A percentile compares a stretch with the other conserved stretches of the same genome.
phyloP scores from a whole-genome alignment of 495 filamentous ascomycete species.

The Neurospora sp. region DNA sequence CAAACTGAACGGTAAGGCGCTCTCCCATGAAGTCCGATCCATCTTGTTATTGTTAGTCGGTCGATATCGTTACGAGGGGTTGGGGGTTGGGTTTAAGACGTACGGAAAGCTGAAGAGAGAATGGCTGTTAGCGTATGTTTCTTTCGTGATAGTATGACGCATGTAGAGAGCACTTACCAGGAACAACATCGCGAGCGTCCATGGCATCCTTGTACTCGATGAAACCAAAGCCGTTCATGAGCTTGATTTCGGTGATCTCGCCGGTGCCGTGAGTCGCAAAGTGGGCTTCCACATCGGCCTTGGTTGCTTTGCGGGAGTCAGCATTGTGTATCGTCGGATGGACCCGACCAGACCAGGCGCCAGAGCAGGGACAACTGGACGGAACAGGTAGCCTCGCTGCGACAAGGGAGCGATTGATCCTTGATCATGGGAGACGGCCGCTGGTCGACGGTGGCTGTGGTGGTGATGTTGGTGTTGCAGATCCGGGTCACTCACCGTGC shows the following conservation, averaged over 20 bases:
- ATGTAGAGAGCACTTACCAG: slow-evolving; percentile 51
- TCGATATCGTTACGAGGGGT: slow-evolving; percentile 13
- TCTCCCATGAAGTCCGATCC: slow-evolving; percentile 97
- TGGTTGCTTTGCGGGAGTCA: slow-evolving; percentile 58
- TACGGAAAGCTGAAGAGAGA: slow-evolving; percentile 44
- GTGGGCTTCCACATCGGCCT: slow-evolving; percentile 91
- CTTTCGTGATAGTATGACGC: slow-evolving; percentile 1
- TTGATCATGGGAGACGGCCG: background rate
- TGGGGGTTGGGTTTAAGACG: slow-evolving; percentile 25
- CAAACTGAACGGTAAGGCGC: slow-evolving; percentile 94
- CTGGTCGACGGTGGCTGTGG: background rate
- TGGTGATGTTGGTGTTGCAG: slow-evolving; percentile 23
- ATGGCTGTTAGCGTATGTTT: slow-evolving; percentile 17
- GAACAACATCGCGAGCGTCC: slow-evolving; percentile 95
- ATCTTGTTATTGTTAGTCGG: slow-evolving; percentile 53
- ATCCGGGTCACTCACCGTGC: slow-evolving; percentile 59
- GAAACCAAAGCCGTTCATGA: slow-evolving; percentile 99
- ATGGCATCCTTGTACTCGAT: slow-evolving; percentile 97
- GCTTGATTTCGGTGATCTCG: slow-evolving; percentile 96
- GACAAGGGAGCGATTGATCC: background rate
- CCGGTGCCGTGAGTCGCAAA: slow-evolving; percentile 92
- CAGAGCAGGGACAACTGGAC: background rate
- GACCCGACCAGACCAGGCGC: background rate
- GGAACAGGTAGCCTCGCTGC: background rate
- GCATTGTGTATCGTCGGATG: slow-evolving; percentile 1